phyloP scores from a whole-genome alignment of 2,329 filamentous ascomycete genomes.

The Penicillium sclerotigenum region DNA sequence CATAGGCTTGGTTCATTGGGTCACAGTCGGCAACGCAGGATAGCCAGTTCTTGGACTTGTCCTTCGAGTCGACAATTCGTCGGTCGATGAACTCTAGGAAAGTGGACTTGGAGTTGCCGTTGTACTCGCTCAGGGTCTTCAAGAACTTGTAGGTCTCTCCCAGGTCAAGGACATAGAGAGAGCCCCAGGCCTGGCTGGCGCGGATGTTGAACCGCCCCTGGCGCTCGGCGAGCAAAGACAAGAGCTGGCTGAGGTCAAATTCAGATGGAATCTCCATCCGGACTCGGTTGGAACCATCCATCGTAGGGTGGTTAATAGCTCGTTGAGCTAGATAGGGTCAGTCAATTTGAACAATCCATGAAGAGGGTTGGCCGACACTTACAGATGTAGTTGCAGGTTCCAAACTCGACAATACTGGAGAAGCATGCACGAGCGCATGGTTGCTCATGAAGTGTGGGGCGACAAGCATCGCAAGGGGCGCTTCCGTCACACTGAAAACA shows the following conservation, averaged over 20 bases:
- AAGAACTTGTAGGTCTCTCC: constrained; percentile 43
- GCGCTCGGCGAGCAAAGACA: constrained; percentile 38
- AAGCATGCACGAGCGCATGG: constrained; percentile 46
- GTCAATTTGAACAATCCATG: constrained; percentile 1
- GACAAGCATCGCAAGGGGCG: constrained; percentile 43
- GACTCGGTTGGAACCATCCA: constrained; percentile 35
- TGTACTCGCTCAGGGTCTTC: constrained; percentile 37
- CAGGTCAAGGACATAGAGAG: constrained; percentile 43
- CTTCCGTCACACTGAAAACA: constrained; percentile 40
- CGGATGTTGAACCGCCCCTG: constrained; percentile 45
- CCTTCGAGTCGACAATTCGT: constrained; percentile 44
- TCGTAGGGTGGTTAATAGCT: constrained; percentile 42
- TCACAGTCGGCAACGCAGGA: constrained; percentile 42
- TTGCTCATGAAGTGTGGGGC: constrained; percentile 42
- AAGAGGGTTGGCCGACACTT: constrained; percentile 14
- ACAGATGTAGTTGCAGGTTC: constrained; percentile 49
- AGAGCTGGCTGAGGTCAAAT: constrained; percentile 39
- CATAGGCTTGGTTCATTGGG: constrained; percentile 41
- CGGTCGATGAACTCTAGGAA: constrained; percentile 46
- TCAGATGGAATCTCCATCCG: constrained; percentile 42
- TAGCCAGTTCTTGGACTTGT: constrained; percentile 46
- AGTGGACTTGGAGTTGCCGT: constrained; percentile 38
- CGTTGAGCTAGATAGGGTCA: constrained; percentile 39
- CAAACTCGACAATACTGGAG: constrained; percentile 44
- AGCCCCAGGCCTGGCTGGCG: constrained; percentile 42